Percentiles rank a stretch among this genome's conserved stretches.
These are phyloP conservation scores for Penicillium lagena DNA, from an alignment of 495 filamentous ascomycete genomes.

Conservation along the genomic window DNA sequence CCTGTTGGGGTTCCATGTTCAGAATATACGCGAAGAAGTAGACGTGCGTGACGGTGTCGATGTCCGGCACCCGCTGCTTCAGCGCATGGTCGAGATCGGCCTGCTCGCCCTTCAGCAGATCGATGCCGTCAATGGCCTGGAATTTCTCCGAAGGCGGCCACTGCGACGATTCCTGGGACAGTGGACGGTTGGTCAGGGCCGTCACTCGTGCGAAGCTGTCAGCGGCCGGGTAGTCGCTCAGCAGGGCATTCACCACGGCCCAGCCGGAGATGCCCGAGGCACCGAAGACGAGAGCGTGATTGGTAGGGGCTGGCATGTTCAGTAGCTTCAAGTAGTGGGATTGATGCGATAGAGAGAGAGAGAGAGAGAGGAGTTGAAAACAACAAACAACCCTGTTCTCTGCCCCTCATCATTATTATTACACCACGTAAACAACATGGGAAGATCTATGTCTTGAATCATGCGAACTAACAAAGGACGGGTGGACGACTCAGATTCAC, in stretches of 20 bases:
- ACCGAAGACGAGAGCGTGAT: slow-evolving; percentile 16
- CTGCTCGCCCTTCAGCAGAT: slow-evolving; percentile 23
- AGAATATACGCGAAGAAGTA: slow-evolving; percentile 11
- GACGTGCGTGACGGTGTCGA: slow-evolving; percentile 37
- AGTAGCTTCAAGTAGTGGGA: no score
- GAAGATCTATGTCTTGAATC: no score
- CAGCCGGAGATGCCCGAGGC: slow-evolving; percentile 38
- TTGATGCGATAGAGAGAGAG: no score
- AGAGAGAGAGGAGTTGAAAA: no score
- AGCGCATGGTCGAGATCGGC: slow-evolving; percentile 16
- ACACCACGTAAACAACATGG: no score
- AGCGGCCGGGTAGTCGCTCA: slow-evolving; percentile 32
- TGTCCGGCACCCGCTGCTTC: slow-evolving; percentile 23
- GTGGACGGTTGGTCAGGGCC: slow-evolving; percentile 36
- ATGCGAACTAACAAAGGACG: no score
- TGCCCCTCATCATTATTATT: no score
- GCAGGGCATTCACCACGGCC: slow-evolving; percentile 38
- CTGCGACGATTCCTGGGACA: slow-evolving; percentile 24
- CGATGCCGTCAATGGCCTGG: slow-evolving; percentile 34
- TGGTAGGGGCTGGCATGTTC: no score
- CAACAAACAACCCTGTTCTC: no score
- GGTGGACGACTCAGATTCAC: no score
- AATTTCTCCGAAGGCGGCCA: slow-evolving; percentile 35
- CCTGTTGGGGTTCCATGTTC: no score
- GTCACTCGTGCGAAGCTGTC: slow-evolving; percentile 36